Conservation (phyloP, 2,329 filamentous ascomycete species). For the Thielaviopsis populi region DNA sequence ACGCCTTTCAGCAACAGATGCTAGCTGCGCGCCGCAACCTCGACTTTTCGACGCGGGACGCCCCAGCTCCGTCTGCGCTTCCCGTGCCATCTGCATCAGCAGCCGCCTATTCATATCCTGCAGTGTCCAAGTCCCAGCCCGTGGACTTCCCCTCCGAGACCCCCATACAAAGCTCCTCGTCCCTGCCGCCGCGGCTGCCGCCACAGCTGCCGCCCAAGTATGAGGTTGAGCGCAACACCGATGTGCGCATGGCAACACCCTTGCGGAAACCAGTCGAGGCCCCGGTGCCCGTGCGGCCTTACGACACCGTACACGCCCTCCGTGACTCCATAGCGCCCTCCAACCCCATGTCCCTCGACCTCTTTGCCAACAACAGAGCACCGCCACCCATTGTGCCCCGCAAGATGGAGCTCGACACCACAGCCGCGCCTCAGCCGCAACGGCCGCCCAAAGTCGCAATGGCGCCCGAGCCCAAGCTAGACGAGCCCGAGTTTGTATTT, state of each 20-base stretch:
- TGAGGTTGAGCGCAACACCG: neutral
- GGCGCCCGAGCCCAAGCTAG: slow-evolving; percentile 2
- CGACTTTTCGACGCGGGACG: slow-evolving; percentile 22
- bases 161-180: slow-evolving; percentile 16
- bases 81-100: slow-evolving; percentile 8
- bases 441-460: slow-evolving; percentile 12
- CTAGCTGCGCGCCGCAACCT: slow-evolving; percentile 35
- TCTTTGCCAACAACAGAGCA: neutral
- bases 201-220: slow-evolving; percentile 23
- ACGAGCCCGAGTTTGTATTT: slow-evolving; percentile 57
- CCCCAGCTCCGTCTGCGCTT: slow-evolving; percentile 20
- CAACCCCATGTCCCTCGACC: neutral
- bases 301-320: neutral
- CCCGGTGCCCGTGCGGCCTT: neutral
- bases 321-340: neutral
- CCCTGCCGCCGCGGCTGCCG: slow-evolving; percentile 23
- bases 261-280: slow-evolving; percentile 1
- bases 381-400: neutral
- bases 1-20: slow-evolving; percentile 37
- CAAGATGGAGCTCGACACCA: slow-evolving; percentile 11
- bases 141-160: slow-evolving; percentile 29
- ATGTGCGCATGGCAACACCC: slow-evolving; percentile 1
- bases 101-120: slow-evolving; percentile 33
- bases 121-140: slow-evolving; percentile 37
- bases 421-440: neutral